Evolutionary conservation across 352 stramenopile species (phyloP).

Genomic region (Phytophthora colocasiae): DNA sequence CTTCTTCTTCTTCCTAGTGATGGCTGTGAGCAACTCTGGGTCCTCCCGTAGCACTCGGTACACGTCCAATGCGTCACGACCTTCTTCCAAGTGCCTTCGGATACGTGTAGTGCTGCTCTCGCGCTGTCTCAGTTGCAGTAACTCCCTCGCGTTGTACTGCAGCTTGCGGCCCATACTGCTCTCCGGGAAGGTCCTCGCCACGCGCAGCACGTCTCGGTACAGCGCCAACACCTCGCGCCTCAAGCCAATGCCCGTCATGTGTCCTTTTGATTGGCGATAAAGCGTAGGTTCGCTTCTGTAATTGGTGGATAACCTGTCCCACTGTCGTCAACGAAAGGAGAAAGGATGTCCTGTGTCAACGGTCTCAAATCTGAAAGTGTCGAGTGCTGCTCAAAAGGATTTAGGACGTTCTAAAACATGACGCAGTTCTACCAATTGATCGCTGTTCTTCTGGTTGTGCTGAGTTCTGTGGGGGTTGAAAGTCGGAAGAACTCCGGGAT

Average conservation of each 20-base stretch:
- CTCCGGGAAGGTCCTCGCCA: conserved; percentile 62
- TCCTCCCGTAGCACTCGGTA: conserved; percentile 64
- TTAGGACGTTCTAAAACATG: conserved; percentile 14
- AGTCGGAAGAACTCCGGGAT: conserved; percentile 14
- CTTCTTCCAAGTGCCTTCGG: conserved; percentile 54
- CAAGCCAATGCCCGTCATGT: conserved; percentile 35
- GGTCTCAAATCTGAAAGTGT: conserved; percentile 24
- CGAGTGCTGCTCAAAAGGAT: conserved; percentile 15
- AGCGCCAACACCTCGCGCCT: conserved; percentile 67
- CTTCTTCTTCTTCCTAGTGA: conserved; percentile 58
- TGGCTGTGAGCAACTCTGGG: conserved; percentile 52
- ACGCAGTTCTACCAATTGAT: conserved; percentile 11
- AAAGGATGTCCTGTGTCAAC: neutral
- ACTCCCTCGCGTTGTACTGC: conserved; percentile 75
- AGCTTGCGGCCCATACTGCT: conserved; percentile 75
- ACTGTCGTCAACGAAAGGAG: conserved; percentile 2
- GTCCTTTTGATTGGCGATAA: conserved; percentile 26
- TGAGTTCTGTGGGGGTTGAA: conserved; percentile 19
- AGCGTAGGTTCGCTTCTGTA: neutral
- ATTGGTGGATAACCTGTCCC: conserved; percentile 26
- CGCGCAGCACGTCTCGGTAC: conserved; percentile 62
- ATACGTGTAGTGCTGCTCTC: conserved; percentile 53
- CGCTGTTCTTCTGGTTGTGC: conserved; percentile 22
- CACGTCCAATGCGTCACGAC: conserved; percentile 62
- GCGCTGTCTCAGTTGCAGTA: conserved; percentile 64